Conservation (phyloP, 2,329 filamentous ascomycete genomes). For the Colletotrichum sp. region DNA sequence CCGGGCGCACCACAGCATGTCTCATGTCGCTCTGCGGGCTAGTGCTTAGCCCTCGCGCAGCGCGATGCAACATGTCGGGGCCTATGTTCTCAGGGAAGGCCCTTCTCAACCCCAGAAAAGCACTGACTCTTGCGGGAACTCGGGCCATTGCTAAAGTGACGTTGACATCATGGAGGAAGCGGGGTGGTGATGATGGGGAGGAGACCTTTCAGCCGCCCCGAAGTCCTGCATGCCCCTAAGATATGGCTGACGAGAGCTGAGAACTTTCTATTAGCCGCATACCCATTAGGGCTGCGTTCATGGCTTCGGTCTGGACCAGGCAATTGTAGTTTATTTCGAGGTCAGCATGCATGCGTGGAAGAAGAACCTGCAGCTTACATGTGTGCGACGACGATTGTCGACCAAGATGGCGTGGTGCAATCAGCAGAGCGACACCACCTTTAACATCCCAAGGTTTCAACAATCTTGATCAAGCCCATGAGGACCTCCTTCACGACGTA, state of each 20-base stretch:
- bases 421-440: not conserved
- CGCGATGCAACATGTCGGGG: not conserved
- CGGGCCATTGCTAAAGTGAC: not conserved
- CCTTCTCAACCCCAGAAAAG: not conserved
- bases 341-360: not conserved
- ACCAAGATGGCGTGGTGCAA: not conserved
- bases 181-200: not conserved
- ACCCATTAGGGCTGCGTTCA: accelerated
- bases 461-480: not conserved
- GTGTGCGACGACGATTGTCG: not conserved
- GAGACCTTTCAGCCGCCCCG: not conserved
- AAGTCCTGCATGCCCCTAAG: not conserved
- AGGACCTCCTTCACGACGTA: not conserved
- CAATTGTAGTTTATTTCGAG: not conserved
- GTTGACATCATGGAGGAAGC: not conserved
- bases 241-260: not conserved
- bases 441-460: not conserved
- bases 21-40: not conserved
- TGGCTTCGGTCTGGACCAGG: not conserved
- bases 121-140: not conserved
- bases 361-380: not conserved
- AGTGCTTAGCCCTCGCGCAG: not conserved
- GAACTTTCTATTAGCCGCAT: not conserved
- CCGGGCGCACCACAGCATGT: not conserved
- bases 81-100: not conserved